Evolutionary conservation across 2,329 filamentous ascomycete species (phyloP), one percentile per base, ranked within the genome.

Genomic region (Metarhizium guizhouense): DNA sequence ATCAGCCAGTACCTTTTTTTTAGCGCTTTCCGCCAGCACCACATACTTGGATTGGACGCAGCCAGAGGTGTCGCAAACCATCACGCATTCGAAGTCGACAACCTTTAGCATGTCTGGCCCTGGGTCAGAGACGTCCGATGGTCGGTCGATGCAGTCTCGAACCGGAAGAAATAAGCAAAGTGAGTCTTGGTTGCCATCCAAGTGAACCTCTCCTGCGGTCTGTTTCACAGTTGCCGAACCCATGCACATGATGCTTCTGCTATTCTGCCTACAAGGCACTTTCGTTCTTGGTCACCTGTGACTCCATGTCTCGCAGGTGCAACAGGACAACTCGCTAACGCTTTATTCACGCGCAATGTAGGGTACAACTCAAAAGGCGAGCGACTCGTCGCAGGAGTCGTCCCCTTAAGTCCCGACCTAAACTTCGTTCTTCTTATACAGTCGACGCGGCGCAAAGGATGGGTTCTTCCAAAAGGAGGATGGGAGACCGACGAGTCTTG

Each of bases 401-500:
- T 99, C 51, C 90, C 94, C 61, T 79, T 97, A 61, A 94, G 90
- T 55, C 73, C 81, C 65, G 92, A 96, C 75, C 93, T 90, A 71
- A 86, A 85, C 65, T 87, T 88, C 71, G 93, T 99, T 59, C 81
- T 99, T 63, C 80, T 99, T 63, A 96, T 97, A 65, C 91, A 96
- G 76, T 96, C 91, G 54, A 93, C 89, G 53, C 84, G 90, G 61
- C 86, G 91, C 65, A 90, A 90, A 70, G 90, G 89, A 65, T 99
- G 94, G 94, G 94, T 99, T 47, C 80, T 99, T 57, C 94, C 94
- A 58, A 99, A 99, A 72, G 94, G 94, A 68, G 94, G 94, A 58
- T 99, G 94, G 92, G 94, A 99, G 72, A 87, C 85, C 38, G 94
- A 99, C 72, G 94, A 99, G 74, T 83, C 86, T 59, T 94, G 89